phyloP scores from a whole-genome alignment of 345 rosid species.

The Pelargonium nanum region DNA sequence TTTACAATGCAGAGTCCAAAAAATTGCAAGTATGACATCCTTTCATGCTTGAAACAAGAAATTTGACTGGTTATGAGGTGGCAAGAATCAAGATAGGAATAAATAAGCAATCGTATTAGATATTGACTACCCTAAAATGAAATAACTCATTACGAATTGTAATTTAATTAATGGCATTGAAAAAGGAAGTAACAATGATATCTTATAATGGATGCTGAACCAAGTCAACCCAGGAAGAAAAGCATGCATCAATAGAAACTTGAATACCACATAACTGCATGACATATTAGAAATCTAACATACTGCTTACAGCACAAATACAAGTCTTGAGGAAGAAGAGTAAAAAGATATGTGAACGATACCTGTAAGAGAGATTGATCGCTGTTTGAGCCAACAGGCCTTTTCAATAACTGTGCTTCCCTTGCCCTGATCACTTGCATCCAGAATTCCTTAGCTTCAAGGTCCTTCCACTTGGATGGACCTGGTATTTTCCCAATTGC shows the following conservation, averaged over 20 bases:
- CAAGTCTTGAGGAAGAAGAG: neutral
- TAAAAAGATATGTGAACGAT: conserved; percentile 6
- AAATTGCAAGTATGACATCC: too few relatives aligned
- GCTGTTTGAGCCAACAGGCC: conserved; percentile 1
- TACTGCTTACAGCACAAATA: neutral
- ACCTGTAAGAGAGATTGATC: conserved; percentile 20
- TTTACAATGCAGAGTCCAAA: neutral
- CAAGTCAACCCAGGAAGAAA: neutral
- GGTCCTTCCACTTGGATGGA: conserved; percentile 31
- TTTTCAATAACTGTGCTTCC: conserved; percentile 32
- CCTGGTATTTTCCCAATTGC: conserved; percentile 31
- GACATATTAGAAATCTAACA: neutral
- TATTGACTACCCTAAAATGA: neutral
- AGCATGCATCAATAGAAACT: too few relatives aligned
- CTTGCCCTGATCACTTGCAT: conserved; percentile 38
- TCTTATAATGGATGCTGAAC: neutral
- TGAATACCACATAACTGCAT: too few relatives aligned
- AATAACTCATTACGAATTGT: too few relatives aligned
- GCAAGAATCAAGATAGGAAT: neutral
- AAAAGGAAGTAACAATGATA: neutral
- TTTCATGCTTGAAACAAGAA: neutral
- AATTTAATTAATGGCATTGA: neutral
- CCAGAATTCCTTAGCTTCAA: conserved; percentile 23
- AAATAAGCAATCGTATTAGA: neutral
- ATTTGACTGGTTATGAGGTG: neutral